Base-by-base conservation (phyloP, 805 yeast species). In the Jamesozyma spencerorum region DNA sequence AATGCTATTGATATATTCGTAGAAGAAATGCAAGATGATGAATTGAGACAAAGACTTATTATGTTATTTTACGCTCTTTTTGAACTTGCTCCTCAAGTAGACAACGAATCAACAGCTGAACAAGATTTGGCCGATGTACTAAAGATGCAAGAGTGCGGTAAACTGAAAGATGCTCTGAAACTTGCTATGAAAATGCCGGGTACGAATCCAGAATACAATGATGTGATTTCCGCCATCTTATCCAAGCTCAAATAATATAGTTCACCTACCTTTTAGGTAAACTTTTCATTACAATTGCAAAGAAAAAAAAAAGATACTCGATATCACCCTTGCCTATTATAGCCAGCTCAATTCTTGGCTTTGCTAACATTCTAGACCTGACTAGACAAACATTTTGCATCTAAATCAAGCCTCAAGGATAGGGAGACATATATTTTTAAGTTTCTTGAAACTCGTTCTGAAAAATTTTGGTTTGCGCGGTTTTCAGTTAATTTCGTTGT, bases 1-100 rank as follows among this genome's bases (percentile, higher is more conserved):
- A 59, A 53, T n/a, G 45, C 61, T 6, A 35, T 50, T 1, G 41
- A 41, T 2, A 45, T 65, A 1, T 44, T 65, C 4, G 39, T 38
- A 1, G 50, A 50, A 2, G 68, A 66, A 39, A 34, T 45, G 12
- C 43, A 43, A 4, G 67, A 66, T 32, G 31, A 38, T 0, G 62
- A 50, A 8, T 36, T 66, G 27, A 49, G 63, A 36, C 62, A 60
- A 37, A 51, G 70, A 32, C 44, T 63, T 2, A 38, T 65, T 1
- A 58, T 58, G 35, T 51, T 66, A 6, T 49, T 65, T 28, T 54
- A 51, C 31, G 53, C 61, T 1, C 22, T 59, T 15, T 40, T 58
- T 10, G 61, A 55, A 19, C 47, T 48, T 10, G 42, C 53, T 1
- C 47, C 53, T 2, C 45, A 46, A 3, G 43, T 37, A 4, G 42